Evolutionary conservation across 1,284 basidiomycete species (phyloP).

Genomic region (Ganoderma sp.): DNA sequence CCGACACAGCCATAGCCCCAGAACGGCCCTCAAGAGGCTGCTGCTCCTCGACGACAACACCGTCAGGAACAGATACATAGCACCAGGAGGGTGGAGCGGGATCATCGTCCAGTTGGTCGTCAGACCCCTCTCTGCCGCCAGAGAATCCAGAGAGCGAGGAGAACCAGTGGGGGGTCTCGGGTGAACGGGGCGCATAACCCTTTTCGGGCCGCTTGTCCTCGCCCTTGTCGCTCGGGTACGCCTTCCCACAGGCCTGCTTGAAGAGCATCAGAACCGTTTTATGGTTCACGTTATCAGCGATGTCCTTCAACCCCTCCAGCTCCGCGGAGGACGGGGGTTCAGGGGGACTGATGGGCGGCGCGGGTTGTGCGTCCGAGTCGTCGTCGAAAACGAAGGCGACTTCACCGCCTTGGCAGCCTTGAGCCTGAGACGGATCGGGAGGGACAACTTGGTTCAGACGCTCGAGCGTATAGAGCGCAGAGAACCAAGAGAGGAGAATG

Average conservation of each 20-base stretch:
- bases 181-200: background rate
- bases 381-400: background rate
- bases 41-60: too few relatives aligned
- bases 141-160: background rate
- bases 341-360: too few relatives aligned
- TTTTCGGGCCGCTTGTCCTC: background rate
- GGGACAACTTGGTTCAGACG: background rate
- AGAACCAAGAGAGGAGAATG: slow-evolving; percentile 10
- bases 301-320: background rate
- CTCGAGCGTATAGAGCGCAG: background rate
- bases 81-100: too few relatives aligned
- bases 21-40: too few relatives aligned
- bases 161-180: background rate
- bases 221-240: too few relatives aligned
- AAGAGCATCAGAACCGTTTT: background rate
- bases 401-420: background rate
- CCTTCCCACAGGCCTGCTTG: background rate
- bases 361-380: background rate
- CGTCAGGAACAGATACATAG: too few relatives aligned
- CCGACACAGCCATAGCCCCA: too few relatives aligned
- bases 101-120: background rate
- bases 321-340: background rate
- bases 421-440: background rate
- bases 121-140: background rate
- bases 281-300: background rate